Conservation (phyloP, 1,139 yeast species). For the Blastobotrys apis region DNA sequence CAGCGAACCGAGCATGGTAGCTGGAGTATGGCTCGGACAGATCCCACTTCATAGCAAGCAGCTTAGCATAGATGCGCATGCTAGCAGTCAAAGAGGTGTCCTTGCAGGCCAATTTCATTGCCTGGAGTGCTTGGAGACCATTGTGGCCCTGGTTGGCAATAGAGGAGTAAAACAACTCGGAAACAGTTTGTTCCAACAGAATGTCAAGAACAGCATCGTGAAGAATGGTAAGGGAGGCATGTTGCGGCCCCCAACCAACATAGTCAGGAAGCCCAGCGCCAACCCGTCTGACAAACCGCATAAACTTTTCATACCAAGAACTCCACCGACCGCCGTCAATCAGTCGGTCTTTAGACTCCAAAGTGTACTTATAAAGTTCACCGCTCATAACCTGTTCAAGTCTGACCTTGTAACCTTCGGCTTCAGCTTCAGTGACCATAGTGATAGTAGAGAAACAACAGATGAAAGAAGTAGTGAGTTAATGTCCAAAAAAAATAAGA, state of each 20-base stretch:
- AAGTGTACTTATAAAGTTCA: no score
- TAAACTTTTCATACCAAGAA: neutral
- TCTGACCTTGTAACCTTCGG: no score
- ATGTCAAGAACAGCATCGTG: neutral
- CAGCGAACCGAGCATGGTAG: neutral
- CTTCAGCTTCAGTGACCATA: no score
- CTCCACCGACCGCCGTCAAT: neutral
- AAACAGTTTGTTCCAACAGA: neutral
- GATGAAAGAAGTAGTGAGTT: no score
- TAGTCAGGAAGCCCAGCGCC: neutral
- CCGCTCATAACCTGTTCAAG: no score
- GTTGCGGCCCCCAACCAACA: neutral
- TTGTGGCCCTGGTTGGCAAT: neutral
- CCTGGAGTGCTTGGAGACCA: neutral
- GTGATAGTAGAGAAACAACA: no score
- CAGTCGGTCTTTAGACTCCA: no score
- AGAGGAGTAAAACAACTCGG: neutral
- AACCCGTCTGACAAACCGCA: neutral
- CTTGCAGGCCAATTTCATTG: neutral
- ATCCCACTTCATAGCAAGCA: neutral
- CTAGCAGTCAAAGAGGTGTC: neutral
- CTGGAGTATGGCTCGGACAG: neutral
- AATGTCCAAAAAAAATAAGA: no score
- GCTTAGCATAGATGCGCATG: neutral
- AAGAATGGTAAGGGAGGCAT: no score